Evolutionary conservation across 2,329 filamentous ascomycete genomes (phyloP), one percentile per base, ranked within the genome.

Genomic region (Penicillium paneum): DNA sequence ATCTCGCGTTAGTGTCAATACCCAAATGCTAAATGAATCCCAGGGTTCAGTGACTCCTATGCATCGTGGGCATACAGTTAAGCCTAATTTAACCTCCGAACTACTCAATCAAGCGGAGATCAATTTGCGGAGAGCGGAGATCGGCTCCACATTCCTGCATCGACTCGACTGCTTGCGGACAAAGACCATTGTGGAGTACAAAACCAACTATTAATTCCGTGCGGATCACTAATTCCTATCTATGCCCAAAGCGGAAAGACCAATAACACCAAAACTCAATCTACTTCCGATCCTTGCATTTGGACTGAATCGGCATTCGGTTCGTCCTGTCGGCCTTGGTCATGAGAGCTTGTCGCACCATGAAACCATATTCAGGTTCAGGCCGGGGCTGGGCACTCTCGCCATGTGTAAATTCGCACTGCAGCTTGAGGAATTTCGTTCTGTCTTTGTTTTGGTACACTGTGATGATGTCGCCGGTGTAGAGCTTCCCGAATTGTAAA

Each of bases 391-490:
- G 61, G 12, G 70, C 72, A 58, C 77, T 78, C n/a, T 75, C 71
- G 6, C 77, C 76, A 50, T 77, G 72, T 29, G 73, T 76, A 49
- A 79, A 78, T 39, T 79, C 77, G 53, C 76, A 78, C 19, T 68
- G 62, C 46, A 78, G 74, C 36, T 72, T 72, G 29, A 79, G 59
- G 52, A 69, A 78, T 49, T 72, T 63, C 32, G 68, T 60, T 41
- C 68, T 26, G 67, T 73, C 43, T 41, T 68, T 34, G 67, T 72
- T 42, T 40, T 83, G 78, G 80, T 86, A 95, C 7, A 96, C 82
- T 2, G 85, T 83, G 44, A 97, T 82, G 24, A 84, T 78, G 68
- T 97, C 93, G 1, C 89, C 90, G 32, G 88, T 84, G 67, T 91
- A 83, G 13, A 97, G 72, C 52, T 85, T 83, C 26, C 88, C 85